These are phyloP conservation scores for Paecilomyces sp. DNA, from an alignment of 2,329 filamentous ascomycete genomes.

Conservation along the genomic window DNA sequence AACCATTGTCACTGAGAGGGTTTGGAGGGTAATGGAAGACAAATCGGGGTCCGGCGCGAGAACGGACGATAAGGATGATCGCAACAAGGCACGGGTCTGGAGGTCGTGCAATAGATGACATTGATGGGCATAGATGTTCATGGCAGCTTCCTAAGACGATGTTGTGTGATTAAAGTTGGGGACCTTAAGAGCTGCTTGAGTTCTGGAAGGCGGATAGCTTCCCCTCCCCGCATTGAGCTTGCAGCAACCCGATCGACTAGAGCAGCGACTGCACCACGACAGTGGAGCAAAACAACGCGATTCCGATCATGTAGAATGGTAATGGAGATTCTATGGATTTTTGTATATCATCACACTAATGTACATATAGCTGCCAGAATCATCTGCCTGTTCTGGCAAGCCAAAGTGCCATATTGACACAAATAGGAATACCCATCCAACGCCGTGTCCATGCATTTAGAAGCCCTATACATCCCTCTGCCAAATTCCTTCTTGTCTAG, in stretches of 20 bases:
- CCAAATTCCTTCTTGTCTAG: not conserved
- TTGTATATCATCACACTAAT: not conserved
- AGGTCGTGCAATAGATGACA: constrained; percentile 41
- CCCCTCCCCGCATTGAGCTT: constrained; percentile 14
- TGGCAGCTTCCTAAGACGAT: not conserved
- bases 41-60: constrained; percentile 70
- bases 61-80: constrained; percentile 67
- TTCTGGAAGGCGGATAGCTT: constrained; percentile 5
- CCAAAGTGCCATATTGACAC: not conserved
- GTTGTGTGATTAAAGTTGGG: constrained; percentile 4
- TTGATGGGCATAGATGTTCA: constrained; percentile 12
- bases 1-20: constrained; percentile 33
- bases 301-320: not conserved
- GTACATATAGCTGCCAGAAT: not conserved
- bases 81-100: constrained; percentile 56
- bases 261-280: not conserved
- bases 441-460: not conserved
- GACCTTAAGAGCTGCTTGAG: not conserved
- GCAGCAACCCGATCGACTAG: not conserved
- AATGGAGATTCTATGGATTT: not conserved
- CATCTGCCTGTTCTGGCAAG: not conserved
- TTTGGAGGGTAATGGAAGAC: constrained; percentile 80
- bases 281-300: not conserved
- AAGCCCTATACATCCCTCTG: not conserved
- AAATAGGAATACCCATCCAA: not conserved